These are phyloP conservation scores for Aspergillus sp. DNA, from an alignment of 2,329 filamentous ascomycete genomes.

Conservation along the genomic window DNA sequence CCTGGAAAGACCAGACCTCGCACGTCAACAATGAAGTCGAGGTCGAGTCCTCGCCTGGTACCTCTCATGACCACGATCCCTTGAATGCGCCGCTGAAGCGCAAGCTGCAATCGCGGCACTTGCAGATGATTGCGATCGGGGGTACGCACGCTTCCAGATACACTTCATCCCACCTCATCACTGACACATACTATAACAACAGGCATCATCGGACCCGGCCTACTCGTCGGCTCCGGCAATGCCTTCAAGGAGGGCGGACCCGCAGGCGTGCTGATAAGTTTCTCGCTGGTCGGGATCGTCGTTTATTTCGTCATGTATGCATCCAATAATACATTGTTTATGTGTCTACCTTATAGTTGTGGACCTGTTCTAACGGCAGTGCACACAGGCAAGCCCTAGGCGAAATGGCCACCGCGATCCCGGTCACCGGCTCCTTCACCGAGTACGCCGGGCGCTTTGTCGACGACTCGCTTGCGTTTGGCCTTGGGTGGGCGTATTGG, in stretches of 20 bases:
- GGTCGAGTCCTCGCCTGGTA: not conserved
- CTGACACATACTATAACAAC: slow-evolving; percentile 25
- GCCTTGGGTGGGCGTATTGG: slow-evolving; percentile 81
- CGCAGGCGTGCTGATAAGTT: slow-evolving; percentile 65
- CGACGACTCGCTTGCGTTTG: slow-evolving; percentile 67
- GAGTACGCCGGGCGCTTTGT: slow-evolving; percentile 77
- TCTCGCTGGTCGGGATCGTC: slow-evolving; percentile 67
- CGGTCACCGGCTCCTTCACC: slow-evolving; percentile 73
- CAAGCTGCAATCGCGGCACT: slow-evolving; percentile 22
- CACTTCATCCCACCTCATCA: no score
- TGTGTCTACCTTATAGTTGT: no score
- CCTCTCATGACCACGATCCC: not conserved
- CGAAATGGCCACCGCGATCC: slow-evolving; percentile 75
- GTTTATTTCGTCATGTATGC: slow-evolving; percentile 71
- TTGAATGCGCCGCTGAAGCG: slow-evolving; percentile 17
- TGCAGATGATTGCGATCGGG: slow-evolving; percentile 27
- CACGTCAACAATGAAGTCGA: slow-evolving; percentile 1
- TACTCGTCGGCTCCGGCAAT: slow-evolving; percentile 67
- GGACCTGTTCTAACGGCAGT: no score
- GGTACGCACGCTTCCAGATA: not conserved
- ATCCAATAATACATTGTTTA: not conserved
- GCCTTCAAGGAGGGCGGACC: slow-evolving; percentile 65
- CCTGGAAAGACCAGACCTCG: not conserved
- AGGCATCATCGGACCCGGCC: slow-evolving; percentile 69
- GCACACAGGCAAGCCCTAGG: slow-evolving; percentile 42